These are phyloP conservation scores for Zygosaccharomyces pseudobailii DNA, from an alignment of 1,139 yeast genomes.

Conservation along the genomic window DNA sequence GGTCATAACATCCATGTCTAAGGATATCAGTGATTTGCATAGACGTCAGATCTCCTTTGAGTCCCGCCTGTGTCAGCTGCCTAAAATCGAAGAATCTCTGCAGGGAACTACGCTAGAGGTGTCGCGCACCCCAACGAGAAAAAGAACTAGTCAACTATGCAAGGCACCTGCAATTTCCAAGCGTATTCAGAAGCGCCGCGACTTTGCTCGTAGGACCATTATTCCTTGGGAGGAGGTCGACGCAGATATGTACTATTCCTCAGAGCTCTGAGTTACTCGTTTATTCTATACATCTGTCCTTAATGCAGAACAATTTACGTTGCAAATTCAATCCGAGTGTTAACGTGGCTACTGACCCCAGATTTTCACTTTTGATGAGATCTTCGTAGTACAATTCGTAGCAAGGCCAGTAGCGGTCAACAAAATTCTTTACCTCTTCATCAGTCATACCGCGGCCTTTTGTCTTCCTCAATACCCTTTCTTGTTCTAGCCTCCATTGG, in stretches of 20 bases:
- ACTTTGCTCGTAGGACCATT: constrained; percentile 19
- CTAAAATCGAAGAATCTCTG: not conserved
- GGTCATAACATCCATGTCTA: constrained; percentile 13
- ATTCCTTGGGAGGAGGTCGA: constrained; percentile 30
- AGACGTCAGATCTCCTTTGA: constrained; percentile 16
- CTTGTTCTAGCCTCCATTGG: constrained; percentile 83
- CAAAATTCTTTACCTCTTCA: constrained; percentile 57
- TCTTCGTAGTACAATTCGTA: constrained; percentile 62
- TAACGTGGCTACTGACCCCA: constrained; percentile 28
- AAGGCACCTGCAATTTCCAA: not conserved
- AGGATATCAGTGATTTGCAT: constrained; percentile 11
- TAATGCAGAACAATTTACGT: constrained; percentile 17
- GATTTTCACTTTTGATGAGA: constrained; percentile 32
- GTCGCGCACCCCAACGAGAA: not conserved
- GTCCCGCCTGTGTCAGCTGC: constrained; percentile 5
- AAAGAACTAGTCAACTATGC: not conserved
- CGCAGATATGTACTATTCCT: constrained; percentile 7
- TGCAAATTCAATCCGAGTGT: constrained; percentile 25
- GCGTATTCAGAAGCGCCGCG: constrained; percentile 8
- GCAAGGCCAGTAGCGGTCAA: constrained; percentile 82
- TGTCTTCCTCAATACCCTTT: constrained; percentile 52
- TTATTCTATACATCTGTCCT: constrained; percentile 11
- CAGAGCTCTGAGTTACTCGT: constrained; percentile 7
- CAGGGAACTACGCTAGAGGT: not conserved
- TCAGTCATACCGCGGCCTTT: constrained; percentile 80